These are phyloP conservation scores for Comarum palustre DNA, from an alignment of 306 rosid species.

Conservation along the genomic window DNA sequence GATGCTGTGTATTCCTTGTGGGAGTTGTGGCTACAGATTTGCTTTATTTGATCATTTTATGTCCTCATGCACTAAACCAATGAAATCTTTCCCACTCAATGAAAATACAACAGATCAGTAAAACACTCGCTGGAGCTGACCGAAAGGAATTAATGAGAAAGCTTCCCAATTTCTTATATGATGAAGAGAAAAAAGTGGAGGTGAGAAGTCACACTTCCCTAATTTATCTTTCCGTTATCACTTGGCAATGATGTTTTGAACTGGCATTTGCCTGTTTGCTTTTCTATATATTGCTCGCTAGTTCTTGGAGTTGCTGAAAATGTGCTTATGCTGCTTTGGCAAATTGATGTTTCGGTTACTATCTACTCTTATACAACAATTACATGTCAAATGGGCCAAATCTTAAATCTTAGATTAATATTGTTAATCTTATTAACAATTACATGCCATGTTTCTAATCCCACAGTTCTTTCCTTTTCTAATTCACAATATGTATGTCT, in stretches of 20 bases:
- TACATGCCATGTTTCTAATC: neutral
- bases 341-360: constrained; percentile 3
- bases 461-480: neutral
- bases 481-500: neutral
- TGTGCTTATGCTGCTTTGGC: constrained; percentile 13
- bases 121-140: constrained; percentile 77
- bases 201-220: constrained; percentile 41
- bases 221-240: constrained; percentile 16
- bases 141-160: constrained; percentile 86
- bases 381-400: neutral
- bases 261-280: neutral
- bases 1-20: neutral
- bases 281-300: neutral
- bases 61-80: constrained; percentile 9
- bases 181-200: constrained; percentile 95
- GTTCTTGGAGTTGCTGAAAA: neutral
- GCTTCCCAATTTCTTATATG: constrained; percentile 91
- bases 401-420: too few relatives aligned
- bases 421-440: too few relatives aligned
- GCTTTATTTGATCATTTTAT: constrained; percentile 14
- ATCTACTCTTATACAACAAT: neutral
- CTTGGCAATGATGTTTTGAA: constrained; percentile 8
- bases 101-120: constrained; percentile 68
- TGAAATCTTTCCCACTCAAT: neutral
- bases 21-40: neutral